Percentiles rank a stretch among this genome's conserved stretches.
Conservation (phyloP, 2,329 filamentous ascomycete species). For the Lecanicillium sp. region DNA sequence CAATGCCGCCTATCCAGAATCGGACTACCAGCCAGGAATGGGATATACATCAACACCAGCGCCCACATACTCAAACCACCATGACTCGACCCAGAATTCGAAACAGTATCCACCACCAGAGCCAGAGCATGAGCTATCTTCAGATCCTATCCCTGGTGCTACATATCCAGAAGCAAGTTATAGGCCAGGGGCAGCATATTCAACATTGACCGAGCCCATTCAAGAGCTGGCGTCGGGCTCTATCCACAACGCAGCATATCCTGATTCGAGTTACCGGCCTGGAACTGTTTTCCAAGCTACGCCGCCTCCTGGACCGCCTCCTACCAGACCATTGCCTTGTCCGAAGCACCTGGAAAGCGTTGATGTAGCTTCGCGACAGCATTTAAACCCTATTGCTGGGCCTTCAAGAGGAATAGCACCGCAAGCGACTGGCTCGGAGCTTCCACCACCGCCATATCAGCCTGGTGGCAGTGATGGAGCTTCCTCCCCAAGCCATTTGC, state of each 20-base stretch:
- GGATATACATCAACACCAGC: not conserved
- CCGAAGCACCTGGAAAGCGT: not conserved
- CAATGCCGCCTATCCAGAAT: conserved; percentile 8
- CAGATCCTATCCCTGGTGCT: not conserved
- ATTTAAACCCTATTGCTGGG: not conserved
- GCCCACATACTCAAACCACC: not conserved
- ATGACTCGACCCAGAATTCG: not conserved
- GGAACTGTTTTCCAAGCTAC: conserved; percentile 10
- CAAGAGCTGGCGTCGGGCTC: not conserved
- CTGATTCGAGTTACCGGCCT: conserved; percentile 24
- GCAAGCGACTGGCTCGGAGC: not conserved
- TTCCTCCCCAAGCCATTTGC: no score
- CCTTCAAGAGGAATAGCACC: not conserved
- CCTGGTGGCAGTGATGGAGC: not conserved
- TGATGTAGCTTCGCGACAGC: not conserved
- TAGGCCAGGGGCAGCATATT: not conserved
- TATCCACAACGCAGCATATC: conserved; percentile 25
- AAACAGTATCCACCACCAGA: not conserved
- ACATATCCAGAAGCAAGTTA: not conserved
- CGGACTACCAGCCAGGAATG: conserved; percentile 1
- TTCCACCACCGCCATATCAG: conserved; percentile 7
- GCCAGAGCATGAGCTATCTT: not conserved
- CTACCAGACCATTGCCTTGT: not conserved
- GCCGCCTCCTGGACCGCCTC: not conserved
- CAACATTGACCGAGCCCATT: not conserved